phyloP scores from a whole-genome alignment of 352 stramenopile species.

The Phytophthora foliorum region DNA sequence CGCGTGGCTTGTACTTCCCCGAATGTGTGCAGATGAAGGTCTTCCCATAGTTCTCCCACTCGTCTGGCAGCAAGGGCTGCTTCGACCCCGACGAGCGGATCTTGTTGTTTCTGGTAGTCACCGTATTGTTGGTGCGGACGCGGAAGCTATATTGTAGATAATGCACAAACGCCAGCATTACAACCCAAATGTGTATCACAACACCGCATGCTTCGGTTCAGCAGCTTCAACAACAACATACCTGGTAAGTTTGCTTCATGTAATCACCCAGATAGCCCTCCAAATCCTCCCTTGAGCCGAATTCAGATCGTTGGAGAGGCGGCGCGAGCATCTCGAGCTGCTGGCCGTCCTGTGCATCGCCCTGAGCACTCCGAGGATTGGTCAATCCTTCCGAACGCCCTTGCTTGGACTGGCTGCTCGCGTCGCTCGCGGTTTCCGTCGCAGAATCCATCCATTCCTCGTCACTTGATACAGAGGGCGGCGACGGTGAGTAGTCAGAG shows the following conservation, averaged over 20 bases:
- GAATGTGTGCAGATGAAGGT: conserved; percentile 19
- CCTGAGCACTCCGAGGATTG: neutral
- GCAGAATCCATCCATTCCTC: neutral
- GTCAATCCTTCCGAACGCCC: neutral
- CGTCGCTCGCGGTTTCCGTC: neutral
- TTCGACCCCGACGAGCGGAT: neutral
- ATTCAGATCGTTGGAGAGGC: neutral
- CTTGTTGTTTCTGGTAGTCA: neutral
- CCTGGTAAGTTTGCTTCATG: conserved; percentile 10
- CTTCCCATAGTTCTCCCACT: conserved; percentile 16
- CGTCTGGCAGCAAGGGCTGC: neutral
- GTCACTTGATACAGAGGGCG: neutral
- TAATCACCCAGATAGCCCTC: neutral
- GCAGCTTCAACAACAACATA: neutral
- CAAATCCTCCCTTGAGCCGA: conserved; percentile 8
- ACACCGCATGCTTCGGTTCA: too few species aligned
- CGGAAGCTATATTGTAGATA: too few species aligned
- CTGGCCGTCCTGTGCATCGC: neutral
- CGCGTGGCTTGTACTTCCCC: conserved; percentile 18
- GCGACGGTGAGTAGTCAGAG: neutral
- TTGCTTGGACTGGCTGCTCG: conserved; percentile 1
- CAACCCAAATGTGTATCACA: too few species aligned
- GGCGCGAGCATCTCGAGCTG: neutral
- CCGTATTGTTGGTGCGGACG: too few species aligned
- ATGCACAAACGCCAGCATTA: too few species aligned